phyloP scores from a whole-genome alignment of 805 yeast species.

The Starmerella sp. region DNA sequence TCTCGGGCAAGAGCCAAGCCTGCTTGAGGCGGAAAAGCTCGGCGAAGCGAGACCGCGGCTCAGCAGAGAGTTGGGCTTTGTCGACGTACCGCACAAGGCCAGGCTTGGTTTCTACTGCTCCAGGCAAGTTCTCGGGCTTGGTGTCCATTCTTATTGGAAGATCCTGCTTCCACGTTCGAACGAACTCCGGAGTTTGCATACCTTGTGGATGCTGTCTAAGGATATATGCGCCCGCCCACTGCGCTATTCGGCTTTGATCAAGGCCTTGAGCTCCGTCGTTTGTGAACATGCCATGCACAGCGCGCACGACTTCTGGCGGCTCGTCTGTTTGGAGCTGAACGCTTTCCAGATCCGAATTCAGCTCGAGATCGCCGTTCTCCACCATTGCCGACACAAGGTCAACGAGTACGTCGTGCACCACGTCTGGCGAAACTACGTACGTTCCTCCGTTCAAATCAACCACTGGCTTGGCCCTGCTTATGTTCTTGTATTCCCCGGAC shows the following conservation, averaged over 20 bases:
- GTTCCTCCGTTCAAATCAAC: slow-evolving; percentile 40
- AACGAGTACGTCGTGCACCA: slow-evolving; percentile 22
- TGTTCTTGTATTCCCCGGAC: slow-evolving; percentile 37
- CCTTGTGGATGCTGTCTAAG: slow-evolving; percentile 33
- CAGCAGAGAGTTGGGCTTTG: slow-evolving; percentile 37
- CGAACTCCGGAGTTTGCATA: slow-evolving; percentile 35
- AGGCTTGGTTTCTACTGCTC: slow-evolving; percentile 41
- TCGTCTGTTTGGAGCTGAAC: slow-evolving; percentile 23
- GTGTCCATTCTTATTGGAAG: slow-evolving; percentile 51
- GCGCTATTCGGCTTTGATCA: slow-evolving; percentile 36
- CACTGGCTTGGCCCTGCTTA: slow-evolving; percentile 49
- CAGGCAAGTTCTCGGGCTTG: slow-evolving; percentile 43
- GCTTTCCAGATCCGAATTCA: neutral
- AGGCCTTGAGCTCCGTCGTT: slow-evolving; percentile 29
- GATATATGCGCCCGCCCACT: slow-evolving; percentile 54
- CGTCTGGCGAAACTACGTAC: slow-evolving; percentile 26
- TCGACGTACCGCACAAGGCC: slow-evolving; percentile 45
- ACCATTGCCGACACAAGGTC: slow-evolving; percentile 24
- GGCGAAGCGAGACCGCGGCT: slow-evolving; percentile 40
- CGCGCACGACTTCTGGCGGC: slow-evolving; percentile 36
- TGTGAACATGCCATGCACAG: slow-evolving; percentile 41
- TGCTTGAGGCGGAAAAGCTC: slow-evolving; percentile 44
- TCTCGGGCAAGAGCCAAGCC: slow-evolving; percentile 51
- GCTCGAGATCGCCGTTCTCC: slow-evolving; percentile 14
- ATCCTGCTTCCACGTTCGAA: slow-evolving; percentile 25